Percentiles rank a stretch among this genome's conserved stretches.
Conservation (phyloP, 805 yeast species). For the Jamesozyma spencerorum region DNA sequence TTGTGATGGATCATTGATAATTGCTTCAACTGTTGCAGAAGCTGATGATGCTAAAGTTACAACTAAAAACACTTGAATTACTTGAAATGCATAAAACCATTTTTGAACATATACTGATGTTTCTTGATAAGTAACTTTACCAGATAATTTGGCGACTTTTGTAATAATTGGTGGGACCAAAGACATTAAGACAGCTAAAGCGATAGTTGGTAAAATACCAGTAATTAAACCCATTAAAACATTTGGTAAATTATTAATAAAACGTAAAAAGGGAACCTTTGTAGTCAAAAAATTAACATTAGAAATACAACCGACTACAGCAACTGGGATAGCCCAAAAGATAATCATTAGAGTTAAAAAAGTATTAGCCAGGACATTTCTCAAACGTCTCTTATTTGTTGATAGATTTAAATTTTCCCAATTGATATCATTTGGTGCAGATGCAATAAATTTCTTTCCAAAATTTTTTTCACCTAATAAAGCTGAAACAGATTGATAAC, state of each 20-base stretch:
- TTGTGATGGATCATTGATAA: slow-evolving; percentile 51
- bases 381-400: slow-evolving; percentile 46
- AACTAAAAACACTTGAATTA: slow-evolving; percentile 80
- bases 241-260: slow-evolving; percentile 65
- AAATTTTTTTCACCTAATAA: slow-evolving; percentile 7
- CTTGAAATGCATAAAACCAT: slow-evolving; percentile 86
- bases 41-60: slow-evolving; percentile 78
- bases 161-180: slow-evolving; percentile 79
- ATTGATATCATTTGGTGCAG: slow-evolving; percentile 71
- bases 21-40: slow-evolving; percentile 60
- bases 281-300: slow-evolving; percentile 68
- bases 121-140: slow-evolving; percentile 59
- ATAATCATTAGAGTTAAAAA: slow-evolving; percentile 60
- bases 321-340: slow-evolving; percentile 95
- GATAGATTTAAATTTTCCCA: slow-evolving; percentile 70
- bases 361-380: slow-evolving; percentile 50
- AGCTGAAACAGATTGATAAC: slow-evolving; percentile 66
- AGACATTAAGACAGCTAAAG: slow-evolving; percentile 75
- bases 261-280: slow-evolving; percentile 63
- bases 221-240: slow-evolving; percentile 74
- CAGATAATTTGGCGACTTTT: slow-evolving; percentile 64
- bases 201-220: slow-evolving; percentile 74
- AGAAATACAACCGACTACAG: slow-evolving; percentile 92
- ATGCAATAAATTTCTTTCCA: slow-evolving; percentile 45
- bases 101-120: slow-evolving; percentile 77